phyloP scores from a whole-genome alignment of 345 rosid genomes.

The Erucastrum elatum region DNA sequence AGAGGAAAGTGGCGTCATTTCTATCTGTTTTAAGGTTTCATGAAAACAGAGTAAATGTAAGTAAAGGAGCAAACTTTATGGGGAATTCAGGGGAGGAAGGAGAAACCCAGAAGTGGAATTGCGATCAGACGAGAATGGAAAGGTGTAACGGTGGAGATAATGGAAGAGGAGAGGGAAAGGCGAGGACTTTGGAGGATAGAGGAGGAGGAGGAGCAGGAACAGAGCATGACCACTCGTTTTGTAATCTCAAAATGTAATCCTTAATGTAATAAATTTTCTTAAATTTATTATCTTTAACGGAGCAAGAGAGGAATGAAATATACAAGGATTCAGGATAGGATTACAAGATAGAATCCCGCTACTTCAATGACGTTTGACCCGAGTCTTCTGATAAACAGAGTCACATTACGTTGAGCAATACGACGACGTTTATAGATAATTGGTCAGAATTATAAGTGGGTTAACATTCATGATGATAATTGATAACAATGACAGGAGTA shows the following conservation, averaged over 20 bases:
- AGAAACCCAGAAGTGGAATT: background rate
- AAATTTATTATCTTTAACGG: background rate
- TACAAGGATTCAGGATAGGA: background rate
- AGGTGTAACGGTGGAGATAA: background rate
- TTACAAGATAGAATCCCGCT: background rate
- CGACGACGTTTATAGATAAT: too few relatives aligned
- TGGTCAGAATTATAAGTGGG: too few relatives aligned
- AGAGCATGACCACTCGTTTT: conserved; percentile 37
- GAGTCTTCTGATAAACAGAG: background rate
- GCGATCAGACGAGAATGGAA: conserved; percentile 11
- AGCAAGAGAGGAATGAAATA: background rate
- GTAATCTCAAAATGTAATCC: conserved; percentile 24
- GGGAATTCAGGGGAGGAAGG: background rate
- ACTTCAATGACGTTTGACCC: conserved; percentile 3
- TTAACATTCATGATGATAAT: too few relatives aligned
- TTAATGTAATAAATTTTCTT: background rate
- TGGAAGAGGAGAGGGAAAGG: conserved; percentile 6
- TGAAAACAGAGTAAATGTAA: background rate
- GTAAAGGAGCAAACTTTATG: background rate
- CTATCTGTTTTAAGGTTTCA: background rate
- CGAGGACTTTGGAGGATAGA: background rate
- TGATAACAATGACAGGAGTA: too few relatives aligned
- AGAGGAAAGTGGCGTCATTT: conserved; percentile 37
- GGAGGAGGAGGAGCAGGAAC: background rate
- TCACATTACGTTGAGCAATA: too few relatives aligned